Base-by-base conservation (phyloP, 371 early-diverging fungal species). In the Mucor circinelloides region DNA sequence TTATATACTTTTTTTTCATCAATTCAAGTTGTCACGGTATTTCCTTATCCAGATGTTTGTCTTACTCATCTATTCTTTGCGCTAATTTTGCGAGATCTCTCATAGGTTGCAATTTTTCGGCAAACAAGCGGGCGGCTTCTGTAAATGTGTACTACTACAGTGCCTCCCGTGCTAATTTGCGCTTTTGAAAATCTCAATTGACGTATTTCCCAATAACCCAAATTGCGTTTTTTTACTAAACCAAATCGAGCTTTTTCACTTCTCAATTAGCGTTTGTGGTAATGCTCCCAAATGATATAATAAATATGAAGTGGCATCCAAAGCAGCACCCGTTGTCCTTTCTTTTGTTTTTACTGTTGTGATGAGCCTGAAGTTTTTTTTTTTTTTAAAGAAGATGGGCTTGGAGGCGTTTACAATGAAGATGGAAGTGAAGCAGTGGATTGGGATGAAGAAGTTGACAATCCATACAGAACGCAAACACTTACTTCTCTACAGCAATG, bases 81-180 rank as follows among this genome's bases (percentile, higher is more conserved):
- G 68, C 68, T 46, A 67, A 52, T 67, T 67, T 67, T 34, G 68
- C 68, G 57, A 61, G 31, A 32, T 57, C 48, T 58, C 23, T 46
- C 56, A 42, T 52, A 40, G 54, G 54, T 19, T 46, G 21, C 19
- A 3, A 46, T 40, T 17, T 46, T 46, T 46, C 46, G 46, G 46
- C 46, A 46, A 46, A 46, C 19, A 15, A 40, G 5, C 40, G 40
- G 40, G 46, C 46, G 46, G 46, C 1, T 48, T 27, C 28, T 17
- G 21, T 60, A 36, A 31, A 5, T 44, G 42, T 40, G 40, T 40
- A n/a, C n/a, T n/a, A n/a, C n/a, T 36, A 23, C 60, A 42, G 60
- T 60, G 42, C 42, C 60, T 40, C 44, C 46, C 12, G 28, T 60
- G 42, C 40, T 27, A 60, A 28, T 25, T 50, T 1, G 19, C 46